Evolutionary conservation across 257 asterid genomes (phyloP), one percentile per base, ranked within the genome.

Genomic region (Ilex asprella): DNA sequence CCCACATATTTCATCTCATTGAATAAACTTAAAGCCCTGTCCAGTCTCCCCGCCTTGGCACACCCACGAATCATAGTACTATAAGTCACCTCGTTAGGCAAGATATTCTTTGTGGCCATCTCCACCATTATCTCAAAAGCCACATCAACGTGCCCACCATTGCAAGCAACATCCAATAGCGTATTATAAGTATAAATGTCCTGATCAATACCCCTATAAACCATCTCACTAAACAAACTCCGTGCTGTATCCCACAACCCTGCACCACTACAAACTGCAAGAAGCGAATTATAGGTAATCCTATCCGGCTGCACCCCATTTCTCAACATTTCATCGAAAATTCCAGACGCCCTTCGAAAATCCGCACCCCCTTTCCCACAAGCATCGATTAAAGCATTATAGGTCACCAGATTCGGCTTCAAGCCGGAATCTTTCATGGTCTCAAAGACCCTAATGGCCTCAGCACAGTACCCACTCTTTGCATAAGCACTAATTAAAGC

Each of bases 281-380:
- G 87, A 55, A 92, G 89, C 6, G 97, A 89, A 62, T 92, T 92
- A 77, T 83, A 92, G 16, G 97, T 92, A 14, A 92, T 89, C 79
- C 96, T 78, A 78, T 92, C 97, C 0, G 97, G 99, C 14, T 79
- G 84, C 50, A 92, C 91, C 58, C 96, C 82, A 31, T 77, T 89
- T 39, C 64, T 70, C 67, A 83, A 58, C 96, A 92, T 86, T 30
- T 92, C 94, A 52, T 82, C 79, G 35, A 86, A 89, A 68, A 86
- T 75, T 62, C 73, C 82, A 2, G 74, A 74, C n/a, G 99, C 99
- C 85, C 89, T 81, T 67, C 61, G 83, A 80, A 81, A 86, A 79
- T 84, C 93, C 1, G 89, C 96, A 57, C 99, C 99, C 64, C 99
- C 97, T 79, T 92, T 92, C 1, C 94, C 96, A 73, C 99, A 92